Evolutionary conservation across 139 green algal genomes (phyloP), one percentile per base, ranked within the genome.

Genomic region (Chlorella sp.): DNA sequence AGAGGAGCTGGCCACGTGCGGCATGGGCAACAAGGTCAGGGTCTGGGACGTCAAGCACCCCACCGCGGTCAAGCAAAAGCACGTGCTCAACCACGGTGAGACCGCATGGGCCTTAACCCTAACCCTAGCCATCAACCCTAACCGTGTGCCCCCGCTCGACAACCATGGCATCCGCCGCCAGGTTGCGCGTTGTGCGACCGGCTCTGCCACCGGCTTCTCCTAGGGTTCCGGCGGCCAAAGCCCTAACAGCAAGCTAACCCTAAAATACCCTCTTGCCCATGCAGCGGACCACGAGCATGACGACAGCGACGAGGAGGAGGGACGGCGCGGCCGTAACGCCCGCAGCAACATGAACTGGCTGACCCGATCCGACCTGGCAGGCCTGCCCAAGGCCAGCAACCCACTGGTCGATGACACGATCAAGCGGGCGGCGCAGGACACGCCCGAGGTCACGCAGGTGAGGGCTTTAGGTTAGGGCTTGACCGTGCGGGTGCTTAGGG

Each of bases 401-500:
- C 55, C 67, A 4, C 79, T 88, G 50, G 83, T 90, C 60, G 74
- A 81, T n/a, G 77, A 87, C 62, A 73, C 82, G 1, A 88, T 88
- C 35, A 77, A 76, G 42, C 62, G 80, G 35, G 85, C 85, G 6
- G 72, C 50, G 22, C 62, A 72, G 50, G 85, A 90, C 62, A 79
- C 86, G 71, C 85, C 85, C 6, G 85, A 90, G 70, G 85, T 90
- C 5, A 90, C 83, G n/a, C 85, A 90, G 76, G 85, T 87, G 60
- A n/a, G n/a, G n/a, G n/a, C n/a, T n/a, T n/a, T n/a, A n/a, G n/a
- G n/a, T n/a, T n/a, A n/a, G n/a, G n/a, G n/a, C n/a, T n/a, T n/a
- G n/a, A n/a, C n/a, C n/a, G n/a, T n/a, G n/a, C n/a, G n/a, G n/a
- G n/a, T n/a, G n/a, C n/a, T n/a, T n/a, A n/a, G n/a, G n/a, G n/a